A percentile compares a stretch with the other conserved stretches of the same genome.
Evolutionary conservation across 257 asterid genomes (phyloP).

Genomic region (Paraleonurus japonicus): DNA sequence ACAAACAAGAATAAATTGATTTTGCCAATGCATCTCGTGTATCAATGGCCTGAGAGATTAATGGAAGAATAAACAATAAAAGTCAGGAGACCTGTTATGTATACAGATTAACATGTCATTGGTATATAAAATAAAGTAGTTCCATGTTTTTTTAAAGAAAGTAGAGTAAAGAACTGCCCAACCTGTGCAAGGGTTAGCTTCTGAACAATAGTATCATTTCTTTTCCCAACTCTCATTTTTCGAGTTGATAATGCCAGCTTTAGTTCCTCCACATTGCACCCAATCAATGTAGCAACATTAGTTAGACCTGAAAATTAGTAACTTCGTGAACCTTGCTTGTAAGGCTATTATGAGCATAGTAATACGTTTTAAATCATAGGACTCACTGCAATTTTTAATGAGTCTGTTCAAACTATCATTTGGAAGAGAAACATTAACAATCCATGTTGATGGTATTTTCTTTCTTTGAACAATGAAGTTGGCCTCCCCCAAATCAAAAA

Average conservation of each 20-base stretch:
- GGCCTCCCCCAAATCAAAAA: too few species aligned
- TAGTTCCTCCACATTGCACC: constrained; percentile 66
- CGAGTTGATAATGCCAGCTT: constrained; percentile 90
- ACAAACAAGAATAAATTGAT: constrained; percentile 89
- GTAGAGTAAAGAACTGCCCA: constrained; percentile 15
- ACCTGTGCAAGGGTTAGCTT: constrained; percentile 87
- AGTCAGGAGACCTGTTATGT: constrained; percentile 17
- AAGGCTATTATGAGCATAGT: not conserved
- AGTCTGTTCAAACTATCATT: constrained; percentile 6
- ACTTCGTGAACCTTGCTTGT: constrained; percentile 12
- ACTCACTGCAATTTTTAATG: not conserved
- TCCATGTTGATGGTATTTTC: too few species aligned
- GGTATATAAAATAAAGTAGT: constrained; percentile 15
- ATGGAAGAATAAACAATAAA: constrained; percentile 16
- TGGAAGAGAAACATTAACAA: too few species aligned
- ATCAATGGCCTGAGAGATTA: constrained; percentile 77
- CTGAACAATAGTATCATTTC: constrained; percentile 70
- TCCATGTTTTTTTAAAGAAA: not conserved
- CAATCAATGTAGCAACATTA: constrained; percentile 71
- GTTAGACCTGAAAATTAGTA: constrained; percentile 57
- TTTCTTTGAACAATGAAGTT: too few species aligned
- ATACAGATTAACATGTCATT: not conserved
- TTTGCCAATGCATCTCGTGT: constrained; percentile 94
- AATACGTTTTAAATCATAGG: not conserved
- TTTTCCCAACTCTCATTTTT: constrained; percentile 78